Conservation (phyloP, 768 basidiomycete species). For the Tricholoma sp. region DNA sequence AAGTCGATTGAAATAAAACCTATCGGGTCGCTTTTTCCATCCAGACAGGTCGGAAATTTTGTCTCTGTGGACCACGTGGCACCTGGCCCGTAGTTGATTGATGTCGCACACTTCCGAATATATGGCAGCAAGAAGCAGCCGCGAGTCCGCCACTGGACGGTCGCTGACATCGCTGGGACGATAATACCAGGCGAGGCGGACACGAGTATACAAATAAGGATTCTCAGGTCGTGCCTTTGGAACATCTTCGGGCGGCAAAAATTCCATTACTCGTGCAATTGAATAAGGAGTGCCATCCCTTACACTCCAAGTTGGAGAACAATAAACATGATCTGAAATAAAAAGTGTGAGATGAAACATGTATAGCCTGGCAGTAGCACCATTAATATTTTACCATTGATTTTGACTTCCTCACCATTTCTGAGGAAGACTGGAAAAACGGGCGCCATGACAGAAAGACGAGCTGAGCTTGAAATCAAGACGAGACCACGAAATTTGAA, state of each 20-base stretch:
- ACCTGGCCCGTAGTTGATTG: constrained; percentile 87
- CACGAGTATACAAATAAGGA: constrained; percentile 72
- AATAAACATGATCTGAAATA: constrained; percentile 92
- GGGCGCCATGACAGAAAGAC: constrained; percentile 26
- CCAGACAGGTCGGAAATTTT: constrained; percentile 89
- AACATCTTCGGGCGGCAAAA: constrained; percentile 75
- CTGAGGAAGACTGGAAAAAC: constrained; percentile 58
- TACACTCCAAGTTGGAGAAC: constrained; percentile 87
- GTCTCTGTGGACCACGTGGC: constrained; percentile 92
- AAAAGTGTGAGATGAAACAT: constrained; percentile 18
- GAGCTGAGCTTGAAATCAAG: constrained; percentile 28
- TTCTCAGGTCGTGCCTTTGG: constrained; percentile 62
- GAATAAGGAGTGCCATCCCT: constrained; percentile 95
- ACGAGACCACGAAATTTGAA: constrained; percentile 24
- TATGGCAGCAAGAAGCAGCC: constrained; percentile 90
- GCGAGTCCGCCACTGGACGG: constrained; percentile 84
- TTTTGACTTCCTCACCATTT: constrained; percentile 80
- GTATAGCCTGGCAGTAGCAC: constrained; percentile 10
- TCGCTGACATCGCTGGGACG: constrained; percentile 94
- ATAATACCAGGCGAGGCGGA: constrained; percentile 94
- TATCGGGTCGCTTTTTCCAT: constrained; percentile 92
- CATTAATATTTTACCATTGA: constrained; percentile 63
- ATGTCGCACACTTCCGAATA: constrained; percentile 96
- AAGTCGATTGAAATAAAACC: constrained; percentile 93
- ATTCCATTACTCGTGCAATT: constrained; percentile 95